Conservation (phyloP, 352 stramenopile species). For the Globisporangium parvum region DNA sequence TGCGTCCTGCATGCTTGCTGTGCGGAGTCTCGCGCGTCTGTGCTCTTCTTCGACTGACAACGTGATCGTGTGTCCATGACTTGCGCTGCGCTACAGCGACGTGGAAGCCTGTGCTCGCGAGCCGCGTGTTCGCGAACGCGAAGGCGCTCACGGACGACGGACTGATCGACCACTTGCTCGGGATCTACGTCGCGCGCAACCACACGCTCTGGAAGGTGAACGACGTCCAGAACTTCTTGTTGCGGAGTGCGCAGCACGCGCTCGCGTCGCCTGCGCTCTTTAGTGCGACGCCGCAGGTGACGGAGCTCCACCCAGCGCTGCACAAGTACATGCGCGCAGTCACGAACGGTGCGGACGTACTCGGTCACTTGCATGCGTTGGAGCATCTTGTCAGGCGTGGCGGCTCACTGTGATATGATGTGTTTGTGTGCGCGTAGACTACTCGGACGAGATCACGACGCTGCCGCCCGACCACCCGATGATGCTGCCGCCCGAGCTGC, state of each 20-base stretch:
- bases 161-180: slow-evolving; percentile 62
- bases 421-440: slow-evolving; percentile 36
- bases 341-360: slow-evolving; percentile 36
- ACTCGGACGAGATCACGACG: slow-evolving; percentile 85
- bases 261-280: slow-evolving; percentile 47
- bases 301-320: slow-evolving; percentile 46
- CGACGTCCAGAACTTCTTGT: slow-evolving; percentile 63
- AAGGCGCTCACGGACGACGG: slow-evolving; percentile 48
- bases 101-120: slow-evolving; percentile 69
- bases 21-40: too few relatives aligned
- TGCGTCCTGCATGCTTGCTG: slow-evolving; percentile 18
- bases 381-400: not conserved
- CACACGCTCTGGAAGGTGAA: slow-evolving; percentile 81
- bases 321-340: slow-evolving; percentile 74
- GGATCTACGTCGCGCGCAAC: slow-evolving; percentile 81
- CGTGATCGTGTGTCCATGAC: not conserved
- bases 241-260: slow-evolving; percentile 58
- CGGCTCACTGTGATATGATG: not conserved
- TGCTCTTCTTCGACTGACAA: not conserved
- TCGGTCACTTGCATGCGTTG: not conserved
- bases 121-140: slow-evolving; percentile 74
- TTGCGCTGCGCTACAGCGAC: slow-evolving; percentile 24
- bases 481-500: slow-evolving; percentile 62
- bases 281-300: slow-evolving; percentile 41
- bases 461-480: slow-evolving; percentile 79